Conservation (phyloP, 2,329 filamentous ascomycete genomes). For the Nannizziopsis arthrosporioides region DNA sequence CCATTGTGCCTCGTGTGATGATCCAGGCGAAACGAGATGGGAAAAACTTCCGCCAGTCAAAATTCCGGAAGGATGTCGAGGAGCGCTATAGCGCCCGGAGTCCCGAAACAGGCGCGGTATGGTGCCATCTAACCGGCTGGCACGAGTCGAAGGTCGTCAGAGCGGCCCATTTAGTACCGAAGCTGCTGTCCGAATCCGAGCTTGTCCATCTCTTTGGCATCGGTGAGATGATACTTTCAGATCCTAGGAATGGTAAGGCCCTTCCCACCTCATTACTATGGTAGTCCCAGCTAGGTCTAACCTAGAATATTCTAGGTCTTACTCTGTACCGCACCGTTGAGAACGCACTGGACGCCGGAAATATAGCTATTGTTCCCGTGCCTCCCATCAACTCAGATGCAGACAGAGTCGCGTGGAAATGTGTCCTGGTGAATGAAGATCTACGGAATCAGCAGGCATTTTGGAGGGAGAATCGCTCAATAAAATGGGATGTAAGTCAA, state of each 20-base stretch:
- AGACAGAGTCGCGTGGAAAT: conserved; percentile 11
- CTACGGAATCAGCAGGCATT: background rate
- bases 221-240: conserved; percentile 10
- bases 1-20: no score
- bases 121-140: no score
- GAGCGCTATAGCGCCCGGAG: no score
- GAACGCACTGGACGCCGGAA: conserved; percentile 13
- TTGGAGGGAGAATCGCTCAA: background rate
- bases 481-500: conserved; percentile 11
- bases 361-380: conserved; percentile 15
- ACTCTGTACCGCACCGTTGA: conserved; percentile 11
- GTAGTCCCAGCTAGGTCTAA: no score
- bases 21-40: no score
- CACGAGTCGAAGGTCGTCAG: background rate
- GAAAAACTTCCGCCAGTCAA: no score
- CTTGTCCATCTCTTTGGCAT: conserved; percentile 17
- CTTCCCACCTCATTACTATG: no score
- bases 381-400: conserved; percentile 3
- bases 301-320: conserved; percentile 9
- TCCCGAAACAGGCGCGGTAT: no score
- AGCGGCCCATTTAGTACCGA: conserved; percentile 16
- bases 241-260: conserved; percentile 16
- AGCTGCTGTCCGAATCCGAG: conserved; percentile 11
- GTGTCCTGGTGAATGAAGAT: conserved; percentile 13
- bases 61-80: no score